Evolutionary conservation across 805 yeast genomes (phyloP).

Genomic region (Myxozyma neglecta): DNA sequence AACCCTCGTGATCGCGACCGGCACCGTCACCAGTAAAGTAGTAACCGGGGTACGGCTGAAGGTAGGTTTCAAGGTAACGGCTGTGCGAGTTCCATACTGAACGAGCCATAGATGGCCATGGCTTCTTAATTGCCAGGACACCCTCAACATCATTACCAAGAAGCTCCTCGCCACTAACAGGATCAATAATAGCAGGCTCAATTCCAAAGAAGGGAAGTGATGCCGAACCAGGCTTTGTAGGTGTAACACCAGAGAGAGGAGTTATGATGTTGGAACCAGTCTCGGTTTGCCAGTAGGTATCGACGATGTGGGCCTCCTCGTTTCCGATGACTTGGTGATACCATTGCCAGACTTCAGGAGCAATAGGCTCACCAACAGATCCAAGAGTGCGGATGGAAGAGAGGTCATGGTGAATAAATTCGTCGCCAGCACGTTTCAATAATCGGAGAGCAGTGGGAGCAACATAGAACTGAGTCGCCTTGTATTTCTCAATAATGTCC

Average conservation of each 20-base stretch:
- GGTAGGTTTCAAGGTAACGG: slow-evolving; percentile 86
- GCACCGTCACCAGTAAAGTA: slow-evolving; percentile 99
- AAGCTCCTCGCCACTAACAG: slow-evolving; percentile 83
- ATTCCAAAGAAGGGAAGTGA: slow-evolving; percentile 96
- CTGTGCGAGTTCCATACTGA: slow-evolving; percentile 86
- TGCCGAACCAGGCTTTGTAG: slow-evolving; percentile 97
- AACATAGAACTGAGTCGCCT: slow-evolving; percentile 93
- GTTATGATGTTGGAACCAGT: slow-evolving; percentile 94
- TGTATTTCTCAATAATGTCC: slow-evolving; percentile 90
- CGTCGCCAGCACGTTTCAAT: slow-evolving; percentile 85
- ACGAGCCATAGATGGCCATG: slow-evolving; percentile 99
- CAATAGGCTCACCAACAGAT: slow-evolving; percentile 98
- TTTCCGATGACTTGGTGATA: slow-evolving; percentile 90
- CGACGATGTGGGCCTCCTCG: slow-evolving; percentile 83
- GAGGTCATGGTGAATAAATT: slow-evolving; percentile 77
- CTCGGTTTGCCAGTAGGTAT: slow-evolving; percentile 99
- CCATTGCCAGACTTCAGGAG: slow-evolving; percentile 99
- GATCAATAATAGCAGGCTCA: slow-evolving; percentile 87
- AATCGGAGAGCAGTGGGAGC: slow-evolving; percentile 98
- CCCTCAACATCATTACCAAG: slow-evolving; percentile 92
- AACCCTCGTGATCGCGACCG: slow-evolving; percentile 94
- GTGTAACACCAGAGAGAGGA: slow-evolving; percentile 90
- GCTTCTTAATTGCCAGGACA: slow-evolving; percentile 80
- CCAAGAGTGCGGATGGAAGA: slow-evolving; percentile 89
- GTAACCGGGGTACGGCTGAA: slow-evolving; percentile 88